phyloP scores from a whole-genome alignment of 2,329 filamentous ascomycete genomes.

The Pseudogymnoascus sp. region DNA sequence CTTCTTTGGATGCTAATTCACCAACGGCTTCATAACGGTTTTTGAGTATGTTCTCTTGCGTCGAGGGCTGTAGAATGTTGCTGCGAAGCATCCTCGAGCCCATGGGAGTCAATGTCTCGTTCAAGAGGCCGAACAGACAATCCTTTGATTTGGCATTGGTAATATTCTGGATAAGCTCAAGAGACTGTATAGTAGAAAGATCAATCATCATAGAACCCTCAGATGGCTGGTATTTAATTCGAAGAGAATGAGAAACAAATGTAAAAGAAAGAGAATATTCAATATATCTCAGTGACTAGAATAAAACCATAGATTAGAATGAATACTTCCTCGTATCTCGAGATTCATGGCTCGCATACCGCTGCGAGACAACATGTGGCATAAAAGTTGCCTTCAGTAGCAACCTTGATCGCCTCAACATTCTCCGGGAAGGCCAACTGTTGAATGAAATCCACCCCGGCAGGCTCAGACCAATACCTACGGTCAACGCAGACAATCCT shows the following conservation, averaged over 20 bases:
- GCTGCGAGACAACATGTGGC: slow-evolving; percentile 79
- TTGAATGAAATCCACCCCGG: slow-evolving; percentile 70
- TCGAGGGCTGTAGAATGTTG: slow-evolving; percentile 84
- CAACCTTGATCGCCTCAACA: slow-evolving; percentile 70
- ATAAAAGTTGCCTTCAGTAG: slow-evolving; percentile 76
- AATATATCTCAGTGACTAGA: slow-evolving; percentile 71
- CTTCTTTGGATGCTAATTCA: slow-evolving; percentile 73
- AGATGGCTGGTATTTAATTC: slow-evolving; percentile 78
- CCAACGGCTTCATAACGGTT: slow-evolving; percentile 75
- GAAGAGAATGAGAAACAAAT: slow-evolving; percentile 72
- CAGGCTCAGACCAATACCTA: slow-evolving; percentile 73
- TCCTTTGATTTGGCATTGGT: slow-evolving; percentile 70
- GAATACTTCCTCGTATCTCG: neutral
- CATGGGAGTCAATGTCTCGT: slow-evolving; percentile 83
- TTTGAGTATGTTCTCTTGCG: slow-evolving; percentile 55
- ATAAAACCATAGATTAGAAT: neutral
- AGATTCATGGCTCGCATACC: slow-evolving; percentile 41
- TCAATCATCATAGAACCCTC: slow-evolving; percentile 96
- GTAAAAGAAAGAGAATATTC: slow-evolving; percentile 60
- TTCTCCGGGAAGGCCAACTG: slow-evolving; percentile 74
- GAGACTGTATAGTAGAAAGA: slow-evolving; percentile 72
- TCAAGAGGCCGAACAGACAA: slow-evolving; percentile 76
- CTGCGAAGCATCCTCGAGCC: slow-evolving; percentile 73
- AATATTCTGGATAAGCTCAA: slow-evolving; percentile 86
- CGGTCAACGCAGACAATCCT: slow-evolving; percentile 61